A percentile compares a stretch with the other conserved stretches of the same genome.
Conservation (phyloP, 768 basidiomycete species). For the Fomitopsis serialis region DNA sequence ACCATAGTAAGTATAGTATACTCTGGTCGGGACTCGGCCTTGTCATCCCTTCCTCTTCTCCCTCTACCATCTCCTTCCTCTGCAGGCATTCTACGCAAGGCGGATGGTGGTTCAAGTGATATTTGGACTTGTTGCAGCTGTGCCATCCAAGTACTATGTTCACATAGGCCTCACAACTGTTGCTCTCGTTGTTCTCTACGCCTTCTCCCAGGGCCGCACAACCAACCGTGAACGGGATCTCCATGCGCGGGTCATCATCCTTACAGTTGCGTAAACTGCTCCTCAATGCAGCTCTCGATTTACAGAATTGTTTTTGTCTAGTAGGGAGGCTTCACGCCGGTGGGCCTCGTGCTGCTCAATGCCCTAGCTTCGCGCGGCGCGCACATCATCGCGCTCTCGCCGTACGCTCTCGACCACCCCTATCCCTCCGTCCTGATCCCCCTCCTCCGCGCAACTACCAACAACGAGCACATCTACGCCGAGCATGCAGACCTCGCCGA, state of each 20-base stretch:
- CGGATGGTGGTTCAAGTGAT: constrained; percentile 54
- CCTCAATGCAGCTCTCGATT: neutral
- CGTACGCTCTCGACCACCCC: constrained; percentile 48
- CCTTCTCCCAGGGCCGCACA: constrained; percentile 63
- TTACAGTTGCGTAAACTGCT: constrained; percentile 49
- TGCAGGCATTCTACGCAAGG: neutral
- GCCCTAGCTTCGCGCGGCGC: constrained; percentile 69
- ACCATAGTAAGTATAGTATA: too few species aligned
- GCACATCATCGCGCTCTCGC: constrained; percentile 70
- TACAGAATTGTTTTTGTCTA: neutral
- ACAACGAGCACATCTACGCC: constrained; percentile 74
- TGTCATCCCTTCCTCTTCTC: too few species aligned
- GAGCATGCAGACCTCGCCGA: constrained; percentile 73
- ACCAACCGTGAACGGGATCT: constrained; percentile 72
- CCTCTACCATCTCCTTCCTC: too few species aligned
- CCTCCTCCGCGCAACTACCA: constrained; percentile 60
- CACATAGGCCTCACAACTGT: constrained; percentile 44
- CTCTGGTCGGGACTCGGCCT: too few species aligned
- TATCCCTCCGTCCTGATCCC: constrained; percentile 56
- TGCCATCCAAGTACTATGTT: constrained; percentile 54
- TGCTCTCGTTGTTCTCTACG: constrained; percentile 42
- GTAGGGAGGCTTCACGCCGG: constrained; percentile 72
- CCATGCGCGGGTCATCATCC: constrained; percentile 62
- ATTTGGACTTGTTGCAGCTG: constrained; percentile 31
- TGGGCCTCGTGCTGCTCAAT: constrained; percentile 64